Base-by-base conservation (phyloP, 176 grass and related monocot species). In the Aegilops speltoides region DNA sequence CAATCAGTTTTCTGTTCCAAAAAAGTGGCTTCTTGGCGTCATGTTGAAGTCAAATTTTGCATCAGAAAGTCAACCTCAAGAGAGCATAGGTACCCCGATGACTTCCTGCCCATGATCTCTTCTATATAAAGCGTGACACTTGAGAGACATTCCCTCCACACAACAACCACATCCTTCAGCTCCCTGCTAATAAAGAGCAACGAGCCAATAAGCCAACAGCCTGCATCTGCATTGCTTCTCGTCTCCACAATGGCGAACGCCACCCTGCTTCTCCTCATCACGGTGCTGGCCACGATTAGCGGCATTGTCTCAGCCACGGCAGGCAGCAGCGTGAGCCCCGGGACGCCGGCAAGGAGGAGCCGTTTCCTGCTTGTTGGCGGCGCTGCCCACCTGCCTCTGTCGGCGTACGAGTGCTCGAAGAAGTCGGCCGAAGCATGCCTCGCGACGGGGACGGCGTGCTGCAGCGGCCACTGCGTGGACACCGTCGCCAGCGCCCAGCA, bases 371-470 rank as follows among this genome's bases (percentile, higher is more conserved):
- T 68, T 1, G 64, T 48, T 50, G 26, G 19, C 6, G 31, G 5
- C 57, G 71, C 38, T 64, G 37, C 37, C 37, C 7, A 3, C 16
- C 24, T 13, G 31, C 66, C 16, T 34, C 29, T 68, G 7, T 31
- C 66, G 0, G 8, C 15, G 6, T 76, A 84, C 70, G 43, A 46
- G 10, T 84, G 70, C 70, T 64, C 70, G 24, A 76, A 84, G 70
- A 84, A 84, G 28, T 84, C 82, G 11, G 36, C 37, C 10, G 57
- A 41, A 33, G 17, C 74, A 15, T 91, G 89, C 64, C 85, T 68
- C 31, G 76, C 25, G 12, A 41, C 81, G 15, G 85, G 76, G 43
- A 91, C 64, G 14, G 17, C 26, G 28, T 67, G 64, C 64, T 67
- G 64, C 64, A 12, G 64, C 28, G 64, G 64, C 15, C 64, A 32